phyloP scores from a whole-genome alignment of 176 grass and related monocot species.

The Secale cereale region DNA sequence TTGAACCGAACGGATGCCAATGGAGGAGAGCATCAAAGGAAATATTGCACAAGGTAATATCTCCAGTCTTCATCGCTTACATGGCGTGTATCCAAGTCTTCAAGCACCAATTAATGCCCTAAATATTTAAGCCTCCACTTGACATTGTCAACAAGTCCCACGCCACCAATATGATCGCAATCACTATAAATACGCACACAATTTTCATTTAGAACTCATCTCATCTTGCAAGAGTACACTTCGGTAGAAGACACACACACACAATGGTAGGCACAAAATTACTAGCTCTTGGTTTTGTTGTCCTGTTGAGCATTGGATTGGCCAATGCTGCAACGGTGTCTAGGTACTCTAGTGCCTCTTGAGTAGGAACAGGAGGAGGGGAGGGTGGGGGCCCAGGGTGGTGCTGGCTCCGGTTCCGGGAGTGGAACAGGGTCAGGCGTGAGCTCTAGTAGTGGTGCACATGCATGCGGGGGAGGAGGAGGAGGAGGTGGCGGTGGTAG shows the following conservation, averaged over 20 bases:
- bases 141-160: background rate
- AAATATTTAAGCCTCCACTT: background rate
- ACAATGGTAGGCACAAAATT: too few species aligned
- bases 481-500: too few species aligned
- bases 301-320: background rate
- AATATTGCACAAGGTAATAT: too few species aligned
- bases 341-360: background rate
- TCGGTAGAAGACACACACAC: too few species aligned
- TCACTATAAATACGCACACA: background rate
- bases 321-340: background rate
- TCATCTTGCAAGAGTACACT: too few species aligned
- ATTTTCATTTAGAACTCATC: background rate
- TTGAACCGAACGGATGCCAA: too few species aligned
- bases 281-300: background rate
- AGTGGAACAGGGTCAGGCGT: background rate
- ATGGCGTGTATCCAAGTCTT: too few species aligned
- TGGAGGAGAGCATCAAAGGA: too few species aligned
- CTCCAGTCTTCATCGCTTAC: too few species aligned
- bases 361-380: background rate
- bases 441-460: background rate
- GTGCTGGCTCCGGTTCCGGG: background rate
- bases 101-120: background rate
- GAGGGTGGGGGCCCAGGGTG: background rate
- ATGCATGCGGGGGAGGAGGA: too few species aligned
- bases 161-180: background rate